A percentile compares a stretch with the other conserved stretches of the same genome.
Conservation (phyloP, 1,284 basidiomycete genomes). For the Pseudozyma sp. region DNA sequence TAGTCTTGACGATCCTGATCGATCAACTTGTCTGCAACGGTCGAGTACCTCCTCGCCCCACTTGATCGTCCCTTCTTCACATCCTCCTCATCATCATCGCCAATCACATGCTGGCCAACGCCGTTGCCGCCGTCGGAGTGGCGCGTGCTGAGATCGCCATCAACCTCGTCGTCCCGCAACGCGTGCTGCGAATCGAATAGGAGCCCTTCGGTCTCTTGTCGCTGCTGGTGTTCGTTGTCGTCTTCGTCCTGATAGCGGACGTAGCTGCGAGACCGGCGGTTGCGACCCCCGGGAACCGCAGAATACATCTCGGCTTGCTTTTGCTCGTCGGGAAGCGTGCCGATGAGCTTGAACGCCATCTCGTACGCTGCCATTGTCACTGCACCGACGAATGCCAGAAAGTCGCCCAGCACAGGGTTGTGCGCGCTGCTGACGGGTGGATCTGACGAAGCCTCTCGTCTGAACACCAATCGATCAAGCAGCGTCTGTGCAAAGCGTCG, state of each 20-base stretch:
- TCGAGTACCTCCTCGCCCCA: constrained; percentile 9
- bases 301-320: constrained; percentile 51
- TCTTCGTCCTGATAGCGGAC: constrained; percentile 24
- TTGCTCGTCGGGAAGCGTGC: constrained; percentile 60
- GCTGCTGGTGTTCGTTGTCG: not conserved
- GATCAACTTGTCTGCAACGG: constrained; percentile 20
- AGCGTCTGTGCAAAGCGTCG: constrained; percentile 6
- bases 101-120: constrained; percentile 22
- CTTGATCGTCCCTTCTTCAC: constrained; percentile 8
- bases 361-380: constrained; percentile 68
- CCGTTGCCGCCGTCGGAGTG: constrained; percentile 1
- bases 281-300: constrained; percentile 31
- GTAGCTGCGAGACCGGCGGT: constrained; percentile 45
- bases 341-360: constrained; percentile 64
- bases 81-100: constrained; percentile 17
- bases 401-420: constrained; percentile 59
- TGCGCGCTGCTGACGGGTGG: constrained; percentile 26
- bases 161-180: not conserved
- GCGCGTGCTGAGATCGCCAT: constrained; percentile 6
- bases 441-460: constrained; percentile 4
- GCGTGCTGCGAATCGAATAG: constrained; percentile 12
- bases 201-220: constrained; percentile 32
- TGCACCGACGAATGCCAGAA: constrained; percentile 62
- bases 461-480: constrained; percentile 1
- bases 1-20: constrained; percentile 42